These are phyloP conservation scores for Mimosa bimucronata DNA, from an alignment of 306 rosid species.

Conservation along the genomic window DNA sequence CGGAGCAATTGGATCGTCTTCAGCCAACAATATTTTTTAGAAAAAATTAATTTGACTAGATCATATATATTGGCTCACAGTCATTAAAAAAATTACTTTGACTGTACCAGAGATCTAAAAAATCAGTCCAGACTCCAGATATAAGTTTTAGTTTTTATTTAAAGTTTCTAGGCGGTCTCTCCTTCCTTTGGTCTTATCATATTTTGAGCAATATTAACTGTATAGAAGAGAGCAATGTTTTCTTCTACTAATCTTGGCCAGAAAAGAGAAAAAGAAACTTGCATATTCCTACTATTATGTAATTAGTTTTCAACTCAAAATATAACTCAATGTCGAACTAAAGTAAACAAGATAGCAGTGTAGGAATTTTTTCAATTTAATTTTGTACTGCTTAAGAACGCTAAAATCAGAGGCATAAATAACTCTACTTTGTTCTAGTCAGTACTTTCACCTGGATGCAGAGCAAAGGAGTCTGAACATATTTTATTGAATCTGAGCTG, in stretches of 20 bases:
- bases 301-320: neutral
- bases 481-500: slow-evolving; percentile 84
- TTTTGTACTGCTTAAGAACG: slow-evolving; percentile 21
- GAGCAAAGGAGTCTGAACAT: slow-evolving; percentile 79
- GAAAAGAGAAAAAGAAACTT: neutral
- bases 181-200: neutral
- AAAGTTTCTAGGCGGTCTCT: neutral
- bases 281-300: neutral
- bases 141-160: slow-evolving; percentile 21
- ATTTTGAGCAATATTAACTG: neutral
- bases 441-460: slow-evolving; percentile 83
- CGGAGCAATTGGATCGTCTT: slow-evolving; percentile 95
- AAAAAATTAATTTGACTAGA: slow-evolving; percentile 19
- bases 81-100: neutral
- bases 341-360: slow-evolving; percentile 2
- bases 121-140: neutral
- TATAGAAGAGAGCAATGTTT: neutral
- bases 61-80: neutral
- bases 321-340: neutral
- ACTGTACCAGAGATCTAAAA: slow-evolving; percentile 1
- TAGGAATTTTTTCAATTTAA: neutral
- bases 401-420: slow-evolving; percentile 12
- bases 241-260: neutral
- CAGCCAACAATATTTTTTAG: slow-evolving; percentile 56
- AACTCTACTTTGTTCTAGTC: neutral